Conservation (phyloP, 2,329 filamentous ascomycete species). For the Ophiocordyceps robertsii region DNA sequence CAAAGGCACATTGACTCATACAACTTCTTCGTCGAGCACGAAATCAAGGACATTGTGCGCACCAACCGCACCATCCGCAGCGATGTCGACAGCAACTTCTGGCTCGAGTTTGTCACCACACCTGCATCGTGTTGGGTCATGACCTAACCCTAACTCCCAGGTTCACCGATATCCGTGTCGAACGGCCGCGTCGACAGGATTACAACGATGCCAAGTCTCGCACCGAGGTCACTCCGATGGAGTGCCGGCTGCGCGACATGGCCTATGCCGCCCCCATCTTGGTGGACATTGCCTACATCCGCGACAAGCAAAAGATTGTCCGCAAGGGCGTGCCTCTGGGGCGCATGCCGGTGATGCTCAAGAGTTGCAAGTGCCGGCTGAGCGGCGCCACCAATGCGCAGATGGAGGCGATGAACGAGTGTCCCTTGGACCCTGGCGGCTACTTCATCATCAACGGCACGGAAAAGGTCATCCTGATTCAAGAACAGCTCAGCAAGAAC, state of each 20-base stretch:
- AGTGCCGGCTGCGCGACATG: constrained; percentile 90
- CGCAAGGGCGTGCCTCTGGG: constrained; percentile 71
- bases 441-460: constrained; percentile 98
- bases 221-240: constrained; percentile 78
- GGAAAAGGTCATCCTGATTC: constrained; percentile 96
- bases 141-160: constrained; percentile 14
- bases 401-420: constrained; percentile 91
- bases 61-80: constrained; percentile 81
- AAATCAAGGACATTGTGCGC: constrained; percentile 92
- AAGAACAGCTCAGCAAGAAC: constrained; percentile 98
- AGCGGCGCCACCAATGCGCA: constrained; percentile 70
- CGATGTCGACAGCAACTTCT: constrained; percentile 87
- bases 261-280: constrained; percentile 95
- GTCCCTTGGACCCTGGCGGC: constrained; percentile 86
- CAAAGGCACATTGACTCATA: constrained; percentile 82
- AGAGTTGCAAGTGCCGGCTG: constrained; percentile 85
- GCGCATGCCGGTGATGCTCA: constrained; percentile 90
- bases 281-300: constrained; percentile 82
- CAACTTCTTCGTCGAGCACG: constrained; percentile 94
- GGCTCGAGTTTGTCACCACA: constrained; percentile 49
- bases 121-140: background rate
- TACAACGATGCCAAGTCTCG: constrained; percentile 57
- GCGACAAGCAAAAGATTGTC: constrained; percentile 63
- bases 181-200: constrained; percentile 66
- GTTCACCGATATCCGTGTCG: constrained; percentile 81